Percentiles rank a stretch among this genome's conserved stretches.
Evolutionary conservation across 164 flowering plant species (phyloP).

Genomic region (Cinnamomum chago): DNA sequence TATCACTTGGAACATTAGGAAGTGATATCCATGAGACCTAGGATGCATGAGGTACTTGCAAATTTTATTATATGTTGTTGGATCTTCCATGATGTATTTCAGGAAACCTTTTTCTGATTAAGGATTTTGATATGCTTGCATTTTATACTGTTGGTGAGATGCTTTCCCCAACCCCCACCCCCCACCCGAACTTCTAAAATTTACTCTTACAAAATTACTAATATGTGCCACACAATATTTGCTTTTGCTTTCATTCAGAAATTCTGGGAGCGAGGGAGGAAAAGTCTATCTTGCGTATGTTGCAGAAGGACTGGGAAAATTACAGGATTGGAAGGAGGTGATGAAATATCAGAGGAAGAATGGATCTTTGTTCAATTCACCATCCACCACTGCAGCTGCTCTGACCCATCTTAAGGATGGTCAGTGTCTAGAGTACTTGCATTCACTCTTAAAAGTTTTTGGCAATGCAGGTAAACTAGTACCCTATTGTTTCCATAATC

Average conservation of each 20-base stretch:
- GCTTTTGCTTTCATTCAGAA: slow-evolving; percentile 17
- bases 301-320: slow-evolving; percentile 73
- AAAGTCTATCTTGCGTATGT: slow-evolving; percentile 63
- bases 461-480: slow-evolving; percentile 55
- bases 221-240: not conserved
- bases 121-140: no score
- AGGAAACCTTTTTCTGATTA: no score
- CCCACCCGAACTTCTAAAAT: no score
- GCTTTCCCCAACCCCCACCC: no score
- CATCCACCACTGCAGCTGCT: slow-evolving; percentile 86
- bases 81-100: no score
- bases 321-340: slow-evolving; percentile 57
- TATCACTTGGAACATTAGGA: not conserved
- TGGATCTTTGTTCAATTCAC: slow-evolving; percentile 90
- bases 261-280: slow-evolving; percentile 28
- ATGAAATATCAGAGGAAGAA: slow-evolving; percentile 80
- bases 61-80: no score
- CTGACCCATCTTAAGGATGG: slow-evolving; percentile 35
- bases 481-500: no score
- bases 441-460: slow-evolving; percentile 43
- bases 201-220: no score
- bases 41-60: not conserved
- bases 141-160: no score
- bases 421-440: slow-evolving; percentile 61
- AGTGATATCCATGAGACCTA: not conserved